Conservation (phyloP, 345 rosid species). For the Eutrema japonicum region DNA sequence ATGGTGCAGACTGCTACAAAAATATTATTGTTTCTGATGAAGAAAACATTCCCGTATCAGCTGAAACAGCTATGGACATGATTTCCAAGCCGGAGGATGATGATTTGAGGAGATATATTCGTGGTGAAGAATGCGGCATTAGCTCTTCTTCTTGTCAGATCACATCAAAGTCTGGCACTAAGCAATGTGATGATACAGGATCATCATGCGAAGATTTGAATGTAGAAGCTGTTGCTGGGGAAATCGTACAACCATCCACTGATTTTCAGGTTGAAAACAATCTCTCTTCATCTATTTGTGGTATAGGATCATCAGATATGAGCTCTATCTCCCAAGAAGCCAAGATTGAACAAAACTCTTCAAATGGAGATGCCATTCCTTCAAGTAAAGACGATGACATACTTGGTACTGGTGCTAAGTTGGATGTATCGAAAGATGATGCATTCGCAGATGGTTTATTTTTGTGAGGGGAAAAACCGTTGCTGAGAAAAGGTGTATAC, state of each 20-base stretch:
- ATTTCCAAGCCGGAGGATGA: slow-evolving; percentile 23
- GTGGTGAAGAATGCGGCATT: slow-evolving; percentile 24
- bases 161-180: slow-evolving; percentile 25
- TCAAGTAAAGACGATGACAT: slow-evolving; percentile 27
- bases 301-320: slow-evolving; percentile 40
- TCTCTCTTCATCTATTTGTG: slow-evolving; percentile 30
- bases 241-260: slow-evolving; percentile 25
- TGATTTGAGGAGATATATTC: slow-evolving; percentile 10
- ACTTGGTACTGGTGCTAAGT: slow-evolving; percentile 14
- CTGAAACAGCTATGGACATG: slow-evolving; percentile 34
- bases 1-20: slow-evolving; percentile 33
- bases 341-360: slow-evolving; percentile 27
- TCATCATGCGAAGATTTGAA: slow-evolving; percentile 40
- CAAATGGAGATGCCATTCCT: slow-evolving; percentile 17
- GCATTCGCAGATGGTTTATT: slow-evolving; percentile 22
- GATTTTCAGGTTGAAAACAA: slow-evolving; percentile 26
- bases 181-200: slow-evolving; percentile 38
- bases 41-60: slow-evolving; percentile 30
- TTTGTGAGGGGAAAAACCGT: slow-evolving; percentile 15
- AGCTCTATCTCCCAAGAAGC: slow-evolving; percentile 39
- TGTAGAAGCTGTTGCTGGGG: slow-evolving; percentile 29
- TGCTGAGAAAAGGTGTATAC: slow-evolving; percentile 2
- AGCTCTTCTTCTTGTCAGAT: slow-evolving; percentile 36
- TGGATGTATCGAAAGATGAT: slow-evolving; percentile 22
- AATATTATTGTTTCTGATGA: slow-evolving; percentile 43